phyloP scores from a whole-genome alignment of 495 filamentous ascomycete genomes.

The Acidomyces sp. region DNA sequence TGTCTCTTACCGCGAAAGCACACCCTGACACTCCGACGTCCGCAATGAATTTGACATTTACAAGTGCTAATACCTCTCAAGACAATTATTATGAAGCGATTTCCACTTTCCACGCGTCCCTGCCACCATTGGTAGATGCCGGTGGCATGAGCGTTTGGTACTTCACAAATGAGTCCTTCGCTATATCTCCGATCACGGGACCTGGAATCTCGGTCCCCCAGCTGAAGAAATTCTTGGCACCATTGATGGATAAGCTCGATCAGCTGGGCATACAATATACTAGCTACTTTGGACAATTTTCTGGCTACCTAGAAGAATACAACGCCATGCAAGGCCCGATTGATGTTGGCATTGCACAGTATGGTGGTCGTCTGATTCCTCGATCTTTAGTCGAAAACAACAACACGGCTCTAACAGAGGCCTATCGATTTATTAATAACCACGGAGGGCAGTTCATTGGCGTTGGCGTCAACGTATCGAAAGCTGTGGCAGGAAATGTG shows the following conservation, averaged over 20 bases:
- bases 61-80: slow-evolving; percentile 13
- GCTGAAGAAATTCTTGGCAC: slow-evolving; percentile 27
- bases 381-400: slow-evolving; percentile 35
- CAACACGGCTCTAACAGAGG: slow-evolving; percentile 34
- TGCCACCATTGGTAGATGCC: slow-evolving; percentile 37
- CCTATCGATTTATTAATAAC: slow-evolving; percentile 31
- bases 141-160: slow-evolving; percentile 42
- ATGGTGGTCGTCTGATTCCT: slow-evolving; percentile 49
- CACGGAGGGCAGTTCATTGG: slow-evolving; percentile 37
- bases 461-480: slow-evolving; percentile 31
- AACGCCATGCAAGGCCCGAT: slow-evolving; percentile 30
- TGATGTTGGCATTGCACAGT: slow-evolving; percentile 36
- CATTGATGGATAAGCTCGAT: slow-evolving; percentile 21
- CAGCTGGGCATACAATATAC: slow-evolving; percentile 12
- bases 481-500: slow-evolving; percentile 33
- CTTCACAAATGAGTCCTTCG: slow-evolving; percentile 37
- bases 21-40: slow-evolving; percentile 10
- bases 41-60: slow-evolving; percentile 14
- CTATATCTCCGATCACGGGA: slow-evolving; percentile 32
- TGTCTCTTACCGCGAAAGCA: slow-evolving; percentile 15
- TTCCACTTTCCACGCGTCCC: slow-evolving; percentile 26
- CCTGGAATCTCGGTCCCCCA: slow-evolving; percentile 26
- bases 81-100: slow-evolving; percentile 36
- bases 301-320: slow-evolving; percentile 23
- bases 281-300: slow-evolving; percentile 11